Conservation (phyloP, 2,329 filamentous ascomycete genomes). For the Scedosporium aurantiacum region DNA sequence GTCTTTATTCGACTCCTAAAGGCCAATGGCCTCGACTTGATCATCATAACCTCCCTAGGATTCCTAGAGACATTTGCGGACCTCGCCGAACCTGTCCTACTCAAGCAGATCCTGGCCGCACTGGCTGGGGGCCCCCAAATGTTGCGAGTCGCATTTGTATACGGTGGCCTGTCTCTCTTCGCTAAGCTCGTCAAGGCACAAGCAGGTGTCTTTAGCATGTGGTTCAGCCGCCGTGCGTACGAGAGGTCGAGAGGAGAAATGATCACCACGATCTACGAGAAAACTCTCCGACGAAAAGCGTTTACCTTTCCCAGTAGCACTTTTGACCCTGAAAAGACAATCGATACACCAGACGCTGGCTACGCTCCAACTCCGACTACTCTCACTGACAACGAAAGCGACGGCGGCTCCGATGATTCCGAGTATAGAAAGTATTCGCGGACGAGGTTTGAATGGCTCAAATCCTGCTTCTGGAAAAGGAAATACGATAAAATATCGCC, state of each 20-base stretch:
- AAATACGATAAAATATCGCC: not conserved
- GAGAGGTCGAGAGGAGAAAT: slow-evolving; percentile 75
- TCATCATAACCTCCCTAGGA: slow-evolving; percentile 54
- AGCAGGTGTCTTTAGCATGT: slow-evolving; percentile 57
- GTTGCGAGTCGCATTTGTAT: slow-evolving; percentile 24
- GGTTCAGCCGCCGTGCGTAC: slow-evolving; percentile 77
- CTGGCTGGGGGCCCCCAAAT: slow-evolving; percentile 3
- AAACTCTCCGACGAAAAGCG: slow-evolving; percentile 56
- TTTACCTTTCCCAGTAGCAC: slow-evolving; percentile 27
- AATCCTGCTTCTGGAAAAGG: not conserved
- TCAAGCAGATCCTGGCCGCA: slow-evolving; percentile 53
- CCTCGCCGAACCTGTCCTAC: slow-evolving; percentile 52
- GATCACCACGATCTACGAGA: slow-evolving; percentile 76
- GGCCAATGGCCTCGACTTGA: slow-evolving; percentile 70
- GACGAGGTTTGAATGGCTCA: not conserved
- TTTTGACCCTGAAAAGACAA: not conserved
- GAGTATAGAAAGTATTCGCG: slow-evolving; percentile 4
- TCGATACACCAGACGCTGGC: not conserved
- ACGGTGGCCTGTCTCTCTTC: slow-evolving; percentile 50
- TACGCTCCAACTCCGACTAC: not conserved
- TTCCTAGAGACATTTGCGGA: slow-evolving; percentile 48
- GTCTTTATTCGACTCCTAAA: slow-evolving; percentile 58
- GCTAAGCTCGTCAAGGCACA: slow-evolving; percentile 53
- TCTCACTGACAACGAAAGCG: slow-evolving; percentile 7
- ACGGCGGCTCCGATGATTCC: slow-evolving; percentile 9